Conservation (phyloP, 1,284 basidiomycete species). For the Singerocomus inundabilis region DNA sequence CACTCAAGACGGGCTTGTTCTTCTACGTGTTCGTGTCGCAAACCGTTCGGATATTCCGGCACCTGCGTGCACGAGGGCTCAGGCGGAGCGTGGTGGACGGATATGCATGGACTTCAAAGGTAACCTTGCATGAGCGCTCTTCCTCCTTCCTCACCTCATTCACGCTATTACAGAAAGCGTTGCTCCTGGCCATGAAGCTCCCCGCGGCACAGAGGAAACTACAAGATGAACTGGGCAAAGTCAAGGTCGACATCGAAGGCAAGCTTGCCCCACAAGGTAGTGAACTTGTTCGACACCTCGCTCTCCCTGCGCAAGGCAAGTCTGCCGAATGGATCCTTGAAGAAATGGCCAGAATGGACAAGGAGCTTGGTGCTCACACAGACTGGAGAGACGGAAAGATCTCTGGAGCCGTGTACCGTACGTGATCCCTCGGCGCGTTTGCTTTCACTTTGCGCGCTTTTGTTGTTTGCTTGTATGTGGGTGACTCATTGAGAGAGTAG, state of each 20-base stretch:
- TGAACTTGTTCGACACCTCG: constrained; percentile 59
- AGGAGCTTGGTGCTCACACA: constrained; percentile 42
- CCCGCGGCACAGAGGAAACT: constrained; percentile 72
- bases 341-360: constrained; percentile 81
- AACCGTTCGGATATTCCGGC: constrained; percentile 54
- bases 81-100: constrained; percentile 48
- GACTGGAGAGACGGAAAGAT: constrained; percentile 79
- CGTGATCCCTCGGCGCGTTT: constrained; percentile 28
- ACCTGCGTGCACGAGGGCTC: constrained; percentile 75
- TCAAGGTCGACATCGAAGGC: constrained; percentile 61
- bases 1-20: constrained; percentile 60
- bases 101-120: constrained; percentile 59
- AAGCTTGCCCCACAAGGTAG: constrained; percentile 67
- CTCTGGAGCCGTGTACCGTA: constrained; percentile 87
- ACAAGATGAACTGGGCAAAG: constrained; percentile 66
- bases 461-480: constrained; percentile 2
- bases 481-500: constrained; percentile 35
- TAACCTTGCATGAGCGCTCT: constrained; percentile 34
- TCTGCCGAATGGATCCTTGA: constrained; percentile 74
- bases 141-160: neutral
- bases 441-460: neutral
- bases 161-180: constrained; percentile 39
- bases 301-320: constrained; percentile 68
- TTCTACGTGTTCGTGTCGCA: constrained; percentile 59
- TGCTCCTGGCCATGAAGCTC: constrained; percentile 63